Evolutionary conservation across 176 grass and related monocot genomes (phyloP).

Genomic region (Themeda triandra): DNA sequence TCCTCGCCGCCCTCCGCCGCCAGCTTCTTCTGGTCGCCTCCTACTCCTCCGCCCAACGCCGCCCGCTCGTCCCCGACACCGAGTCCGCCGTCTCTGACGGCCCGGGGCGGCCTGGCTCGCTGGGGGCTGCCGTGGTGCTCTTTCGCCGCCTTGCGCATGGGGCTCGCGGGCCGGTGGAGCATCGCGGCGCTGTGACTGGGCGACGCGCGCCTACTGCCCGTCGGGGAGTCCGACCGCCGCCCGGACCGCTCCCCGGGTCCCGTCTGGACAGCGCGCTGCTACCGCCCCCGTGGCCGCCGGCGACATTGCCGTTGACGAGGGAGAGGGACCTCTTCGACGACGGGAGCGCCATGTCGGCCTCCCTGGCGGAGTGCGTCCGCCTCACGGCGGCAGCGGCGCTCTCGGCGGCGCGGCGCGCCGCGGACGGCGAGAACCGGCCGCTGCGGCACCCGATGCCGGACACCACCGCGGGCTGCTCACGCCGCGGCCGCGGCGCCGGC

Average conservation of each 20-base stretch:
- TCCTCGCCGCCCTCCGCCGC: background rate
- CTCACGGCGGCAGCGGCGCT: conserved; percentile 19
- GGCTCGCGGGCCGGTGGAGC: background rate
- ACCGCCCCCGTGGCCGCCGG: background rate
- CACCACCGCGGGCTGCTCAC: conserved; percentile 45
- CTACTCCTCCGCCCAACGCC: background rate
- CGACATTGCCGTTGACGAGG: background rate
- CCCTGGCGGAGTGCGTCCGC: conserved; percentile 38
- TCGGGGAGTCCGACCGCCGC: conserved; percentile 26
- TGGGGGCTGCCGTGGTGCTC: background rate
- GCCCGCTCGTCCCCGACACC: background rate
- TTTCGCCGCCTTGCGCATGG: background rate
- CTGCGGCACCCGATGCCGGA: conserved; percentile 53
- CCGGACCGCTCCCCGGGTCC: conserved; percentile 46
- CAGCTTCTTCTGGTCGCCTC: background rate
- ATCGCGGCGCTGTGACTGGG: background rate
- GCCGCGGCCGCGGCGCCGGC: background rate
- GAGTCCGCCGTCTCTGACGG: background rate
- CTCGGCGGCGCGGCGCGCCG: conserved; percentile 37
- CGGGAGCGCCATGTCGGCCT: conserved; percentile 37
- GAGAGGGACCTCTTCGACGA: conserved; percentile 3
- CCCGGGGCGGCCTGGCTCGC: conserved; percentile 1
- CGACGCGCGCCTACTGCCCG: conserved; percentile 1
- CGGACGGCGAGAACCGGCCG: conserved; percentile 45
- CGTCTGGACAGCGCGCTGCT: background rate